Base-by-base conservation (phyloP, 2,329 filamentous ascomycete species). In the Arachnomyces sp. region DNA sequence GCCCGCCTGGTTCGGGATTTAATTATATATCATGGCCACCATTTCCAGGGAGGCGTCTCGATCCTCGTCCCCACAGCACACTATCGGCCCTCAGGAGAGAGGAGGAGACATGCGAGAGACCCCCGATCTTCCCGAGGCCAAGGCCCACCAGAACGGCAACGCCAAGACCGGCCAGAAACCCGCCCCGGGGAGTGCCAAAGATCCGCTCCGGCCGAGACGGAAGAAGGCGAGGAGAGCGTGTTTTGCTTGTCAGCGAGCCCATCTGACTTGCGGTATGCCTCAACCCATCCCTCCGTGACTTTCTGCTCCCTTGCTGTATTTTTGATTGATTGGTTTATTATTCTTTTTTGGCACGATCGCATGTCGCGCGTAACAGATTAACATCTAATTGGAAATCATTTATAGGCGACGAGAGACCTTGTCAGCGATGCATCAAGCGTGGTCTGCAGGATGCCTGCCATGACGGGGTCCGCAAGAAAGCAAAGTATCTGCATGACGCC, bases 171-270 rank as follows among this genome's bases (percentile, higher is more conserved):
- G 65, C 73, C 80, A 60, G 74, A 85, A 67, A 49, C 29, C 52
- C 3, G 42, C 50, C 15, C 47, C 56, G 28, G 39, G 63, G 32
- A 77, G 76, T 56, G 79, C 88, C 42, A 96, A 96, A 65, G 92
- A 98, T 61, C 89, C 90, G 42, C 73, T 82, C 56, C 79, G 92
- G 44, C 90, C 92, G 13, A 76, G 89, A 52, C 79, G 92, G 56
- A 98, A 96, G 73, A 98, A 98, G 74, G 92, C 92, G 29, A 79
- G 90, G 52, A 77, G 92, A 62, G 92, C 92, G 43, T 98, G 92
- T 65, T 94, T 84, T 76, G 90, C 92, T 48, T 98, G 92, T 66
- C 92, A 98, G 68, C 77, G 90, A 65, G 92, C 92, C 48, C 92
- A 98, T 75, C 71, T 98, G 61, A 98, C 92, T 49, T 98, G 92